Evolutionary conservation across 2,329 filamentous ascomycete genomes (phyloP), one percentile per base, ranked within the genome.

Genomic region (Neoascochyta sp.): DNA sequence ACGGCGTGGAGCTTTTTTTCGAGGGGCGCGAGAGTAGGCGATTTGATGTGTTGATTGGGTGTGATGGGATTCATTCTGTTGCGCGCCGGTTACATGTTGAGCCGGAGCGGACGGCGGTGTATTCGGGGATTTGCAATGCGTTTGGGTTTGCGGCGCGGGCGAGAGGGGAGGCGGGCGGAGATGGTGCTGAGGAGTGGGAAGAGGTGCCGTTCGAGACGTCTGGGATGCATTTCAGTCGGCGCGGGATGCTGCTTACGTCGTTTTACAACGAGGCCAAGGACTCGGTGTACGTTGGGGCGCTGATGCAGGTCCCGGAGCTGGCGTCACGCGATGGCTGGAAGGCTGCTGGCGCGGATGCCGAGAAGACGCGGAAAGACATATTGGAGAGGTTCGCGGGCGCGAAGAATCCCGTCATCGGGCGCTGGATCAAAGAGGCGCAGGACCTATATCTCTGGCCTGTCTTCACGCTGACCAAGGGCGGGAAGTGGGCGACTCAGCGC

Each of bases 11-110:
- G 0, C 42, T 78, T 1, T 66, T 56, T 1, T 63, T 77, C 1
- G 66, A 67, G 12, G 62, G 72, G 17, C 73, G 73, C 1, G 53
- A 58, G 0, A 49, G 43, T 2, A 48, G 66, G 4, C 43, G 54
- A 1, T 72, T 66, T 4, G 74, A 78, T 37, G 47, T 78, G 1
- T 41, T 78, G 1, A 44, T 78, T 8, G 75, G 73, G 5, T 75
- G 74, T 3, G 75, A 78, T 33, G 75, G 75, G 0, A 72, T 76
- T 7, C 64, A 69, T 49, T 64, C 58, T 24, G 60, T 63, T 26
- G 60, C 65, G 3, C 57, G 66, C 8, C 55, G 68, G 31, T 63
- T 60, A 36, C 66, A 69, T 39, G 64, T 69, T 31, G 66, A 69
- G 41, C 65, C 66, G 7, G 54, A 57, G 19, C 62, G 66, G 15